These are phyloP conservation scores for Spatholobus suberectus DNA, from an alignment of 306 rosid species.

Conservation along the genomic window DNA sequence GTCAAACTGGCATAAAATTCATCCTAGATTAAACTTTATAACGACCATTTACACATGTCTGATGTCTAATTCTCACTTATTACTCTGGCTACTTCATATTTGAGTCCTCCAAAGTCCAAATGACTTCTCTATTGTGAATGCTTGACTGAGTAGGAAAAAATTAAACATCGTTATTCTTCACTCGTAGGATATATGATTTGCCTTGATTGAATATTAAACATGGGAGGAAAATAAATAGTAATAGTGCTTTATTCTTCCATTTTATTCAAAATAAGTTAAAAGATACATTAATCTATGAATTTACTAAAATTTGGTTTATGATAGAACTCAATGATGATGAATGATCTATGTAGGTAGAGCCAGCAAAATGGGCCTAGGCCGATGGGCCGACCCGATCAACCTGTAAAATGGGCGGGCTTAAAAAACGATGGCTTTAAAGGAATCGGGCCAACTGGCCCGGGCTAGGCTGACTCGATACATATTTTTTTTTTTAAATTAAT, in stretches of 20 bases:
- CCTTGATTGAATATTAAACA: constrained; percentile 13
- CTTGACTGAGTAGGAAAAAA: constrained; percentile 12
- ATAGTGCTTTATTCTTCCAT: neutral
- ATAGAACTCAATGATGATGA: neutral
- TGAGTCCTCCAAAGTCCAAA: constrained; percentile 12
- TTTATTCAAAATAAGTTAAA: neutral
- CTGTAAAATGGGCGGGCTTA: too few species aligned
- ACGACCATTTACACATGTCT: neutral
- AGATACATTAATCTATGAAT: neutral
- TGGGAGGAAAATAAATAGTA: neutral
- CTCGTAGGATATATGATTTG: constrained; percentile 2
- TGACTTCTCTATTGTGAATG: constrained; percentile 9
- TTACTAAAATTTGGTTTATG: neutral
- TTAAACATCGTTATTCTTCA: neutral
- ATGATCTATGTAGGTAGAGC: neutral
- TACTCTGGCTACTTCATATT: neutral
- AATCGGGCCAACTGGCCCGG: too few species aligned
- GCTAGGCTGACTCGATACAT: too few species aligned
- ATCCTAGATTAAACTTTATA: constrained; percentile 8
- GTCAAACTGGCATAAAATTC: constrained; percentile 52
- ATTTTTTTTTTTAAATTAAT: too few species aligned
- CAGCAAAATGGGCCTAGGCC: too few species aligned
- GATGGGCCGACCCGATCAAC: too few species aligned
- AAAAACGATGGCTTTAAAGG: too few species aligned
- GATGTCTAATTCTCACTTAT: neutral